Base-by-base conservation (phyloP, 2,329 filamentous ascomycete species). In the Arthrobotrys iridis region DNA sequence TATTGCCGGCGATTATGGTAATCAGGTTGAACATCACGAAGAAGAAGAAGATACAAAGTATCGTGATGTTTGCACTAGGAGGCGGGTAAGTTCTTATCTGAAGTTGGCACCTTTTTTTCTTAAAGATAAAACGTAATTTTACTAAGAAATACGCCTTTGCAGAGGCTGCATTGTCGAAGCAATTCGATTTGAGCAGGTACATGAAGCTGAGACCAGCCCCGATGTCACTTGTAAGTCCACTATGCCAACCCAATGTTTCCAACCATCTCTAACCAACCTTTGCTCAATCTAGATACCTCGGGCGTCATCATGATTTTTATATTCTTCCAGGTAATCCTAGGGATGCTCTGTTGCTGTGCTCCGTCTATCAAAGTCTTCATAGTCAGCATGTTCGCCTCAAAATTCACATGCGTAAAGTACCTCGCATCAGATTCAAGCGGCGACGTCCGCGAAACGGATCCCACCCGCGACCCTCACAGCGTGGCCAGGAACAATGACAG, bases 111-210 rank as follows among this genome's bases (percentile, higher is more conserved):
- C n/a, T n/a, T n/a, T n/a, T n/a, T n/a, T n/a, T n/a, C n/a, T n/a
- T n/a, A n/a, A n/a, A n/a, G n/a, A n/a, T n/a, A n/a, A n/a, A n/a
- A n/a, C n/a, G n/a, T n/a, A n/a, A n/a, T n/a, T n/a, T n/a, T n/a
- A n/a, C n/a, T n/a, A n/a, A n/a, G n/a, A n/a, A n/a, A n/a, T n/a
- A n/a, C n/a, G n/a, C n/a, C n/a, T n/a, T n/a, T 24, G 26, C 20
- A 66, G 62, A n/a, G 62, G 62, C 1, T 66, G 62, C 40, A 66
- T 66, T 18, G 48, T 66, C 18, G 62, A 66, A 66, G 15, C 46
- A 4, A 24, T 66, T 22, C 33, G 62, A 3, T 66, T 66, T 13
- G n/a, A 20, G 15, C 62, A 66, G 26, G 4, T 66, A 26, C 20
- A 28, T 7, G 13, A 43, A 2, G 62, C 62, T 13, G 46, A 26